These are phyloP conservation scores for Sugiyamaella lignohabitans DNA, from an alignment of 805 yeast species.

Conservation along the genomic window DNA sequence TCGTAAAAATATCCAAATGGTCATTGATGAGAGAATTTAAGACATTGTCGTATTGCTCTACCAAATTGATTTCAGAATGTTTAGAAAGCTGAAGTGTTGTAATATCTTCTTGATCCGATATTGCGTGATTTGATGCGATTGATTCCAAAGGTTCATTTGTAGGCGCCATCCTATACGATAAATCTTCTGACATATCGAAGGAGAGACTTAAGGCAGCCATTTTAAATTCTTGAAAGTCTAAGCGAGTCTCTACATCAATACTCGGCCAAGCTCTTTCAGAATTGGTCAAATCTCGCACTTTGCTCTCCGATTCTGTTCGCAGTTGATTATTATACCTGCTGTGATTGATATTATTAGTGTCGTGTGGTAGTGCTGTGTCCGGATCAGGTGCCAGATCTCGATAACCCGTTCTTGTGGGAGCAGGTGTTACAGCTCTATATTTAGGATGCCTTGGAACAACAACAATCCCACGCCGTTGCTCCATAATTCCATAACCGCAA, in stretches of 20 bases:
- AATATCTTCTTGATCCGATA: not conserved
- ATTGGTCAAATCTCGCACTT: too few relatives aligned
- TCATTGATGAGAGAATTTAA: not conserved
- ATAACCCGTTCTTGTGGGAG: not conserved
- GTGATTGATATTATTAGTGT: not conserved
- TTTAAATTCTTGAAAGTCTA: not conserved
- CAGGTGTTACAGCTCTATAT: not conserved
- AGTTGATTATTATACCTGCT: not conserved
- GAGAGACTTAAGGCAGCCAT: not conserved
- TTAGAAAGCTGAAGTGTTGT: not conserved
- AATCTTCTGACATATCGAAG: too few relatives aligned
- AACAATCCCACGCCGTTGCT: not conserved
- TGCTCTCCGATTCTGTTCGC: too few relatives aligned
- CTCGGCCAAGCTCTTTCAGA: too few relatives aligned
- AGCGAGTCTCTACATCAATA: not conserved
- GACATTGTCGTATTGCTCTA: not conserved
- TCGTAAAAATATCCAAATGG: not conserved
- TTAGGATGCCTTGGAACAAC: not conserved
- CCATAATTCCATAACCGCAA: too few relatives aligned
- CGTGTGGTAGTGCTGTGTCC: not conserved
- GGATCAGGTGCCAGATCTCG: not conserved
- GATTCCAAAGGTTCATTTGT: too few relatives aligned
- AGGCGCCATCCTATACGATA: too few relatives aligned
- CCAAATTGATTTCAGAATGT: not conserved
- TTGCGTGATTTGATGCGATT: not conserved